Evolutionary conservation across 164 flowering plant species (phyloP).

Genomic region (Sextonia rubra): DNA sequence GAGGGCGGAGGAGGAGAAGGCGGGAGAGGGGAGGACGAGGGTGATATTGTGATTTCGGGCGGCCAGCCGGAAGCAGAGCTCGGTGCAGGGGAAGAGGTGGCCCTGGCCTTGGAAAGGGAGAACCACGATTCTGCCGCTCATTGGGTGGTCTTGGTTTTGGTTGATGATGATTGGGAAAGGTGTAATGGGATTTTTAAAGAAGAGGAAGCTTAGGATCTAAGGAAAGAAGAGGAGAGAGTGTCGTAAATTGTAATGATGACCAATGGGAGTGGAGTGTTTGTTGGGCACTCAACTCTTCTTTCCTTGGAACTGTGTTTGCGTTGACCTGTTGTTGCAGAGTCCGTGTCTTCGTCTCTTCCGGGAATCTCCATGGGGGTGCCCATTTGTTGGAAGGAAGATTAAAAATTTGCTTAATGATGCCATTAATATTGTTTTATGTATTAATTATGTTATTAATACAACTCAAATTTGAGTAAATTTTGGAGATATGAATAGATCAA

Average conservation of each 20-base stretch:
- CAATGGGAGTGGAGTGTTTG: not conserved
- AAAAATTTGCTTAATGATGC: no score
- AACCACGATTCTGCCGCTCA: conserved; percentile 28
- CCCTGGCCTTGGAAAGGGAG: conserved; percentile 52
- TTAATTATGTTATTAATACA: no score
- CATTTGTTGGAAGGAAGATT: no score
- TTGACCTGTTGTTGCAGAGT: no score
- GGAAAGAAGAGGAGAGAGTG: not conserved
- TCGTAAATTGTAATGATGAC: not conserved
- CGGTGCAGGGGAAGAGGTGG: conserved; percentile 48
- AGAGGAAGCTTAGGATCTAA: not conserved
- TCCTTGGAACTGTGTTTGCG: no score
- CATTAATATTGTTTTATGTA: no score
- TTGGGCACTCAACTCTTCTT: not conserved
- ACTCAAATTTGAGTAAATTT: no score
- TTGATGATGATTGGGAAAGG: not conserved
- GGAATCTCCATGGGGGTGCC: no score
- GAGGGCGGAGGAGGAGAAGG: conserved; percentile 35
- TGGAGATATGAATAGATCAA: no score
- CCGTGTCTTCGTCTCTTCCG: no score
- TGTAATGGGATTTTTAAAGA: not conserved
- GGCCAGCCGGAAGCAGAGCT: conserved; percentile 48
- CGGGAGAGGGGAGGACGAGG: conserved; percentile 33
- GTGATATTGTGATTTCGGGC: conserved; percentile 26
- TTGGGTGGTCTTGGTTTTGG: not conserved